phyloP scores from a whole-genome alignment of 2,329 filamentous ascomycete species.

The Ampelomyces quisqualis region DNA sequence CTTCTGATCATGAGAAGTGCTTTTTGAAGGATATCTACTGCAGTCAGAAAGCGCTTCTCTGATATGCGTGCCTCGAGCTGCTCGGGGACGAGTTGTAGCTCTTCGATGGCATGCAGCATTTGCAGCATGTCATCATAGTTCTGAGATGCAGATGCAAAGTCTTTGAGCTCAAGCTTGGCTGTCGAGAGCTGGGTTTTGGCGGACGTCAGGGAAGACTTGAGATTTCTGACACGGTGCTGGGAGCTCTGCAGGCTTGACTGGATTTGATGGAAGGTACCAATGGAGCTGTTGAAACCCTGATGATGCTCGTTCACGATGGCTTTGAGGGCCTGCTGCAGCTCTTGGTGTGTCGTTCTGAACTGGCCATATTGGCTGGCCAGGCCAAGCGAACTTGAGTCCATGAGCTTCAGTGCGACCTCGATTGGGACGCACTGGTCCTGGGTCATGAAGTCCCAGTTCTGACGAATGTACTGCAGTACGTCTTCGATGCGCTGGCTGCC shows the following conservation, averaged over 20 bases:
- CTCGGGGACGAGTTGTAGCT: slow-evolving; percentile 84
- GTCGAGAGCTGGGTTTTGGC: slow-evolving; percentile 80
- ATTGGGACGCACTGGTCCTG: slow-evolving; percentile 86
- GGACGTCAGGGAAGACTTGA: slow-evolving; percentile 79
- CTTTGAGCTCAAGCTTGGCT: slow-evolving; percentile 87
- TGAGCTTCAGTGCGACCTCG: slow-evolving; percentile 89
- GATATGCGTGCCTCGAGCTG: slow-evolving; percentile 92
- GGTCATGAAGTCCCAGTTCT: slow-evolving; percentile 91
- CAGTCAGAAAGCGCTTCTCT: slow-evolving; percentile 90
- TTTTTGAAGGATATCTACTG: slow-evolving; percentile 88
- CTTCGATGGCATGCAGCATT: slow-evolving; percentile 79
- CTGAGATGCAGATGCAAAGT: slow-evolving; percentile 81
- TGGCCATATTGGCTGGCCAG: slow-evolving; percentile 83
- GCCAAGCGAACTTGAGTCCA: slow-evolving; percentile 91
- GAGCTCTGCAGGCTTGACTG: slow-evolving; percentile 88
- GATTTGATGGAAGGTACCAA: slow-evolving; percentile 98
- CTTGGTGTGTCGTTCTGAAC: slow-evolving; percentile 79
- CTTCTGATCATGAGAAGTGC: slow-evolving; percentile 80
- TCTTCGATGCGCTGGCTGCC: slow-evolving; percentile 52
- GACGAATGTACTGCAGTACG: slow-evolving; percentile 78
- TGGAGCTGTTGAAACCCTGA: slow-evolving; percentile 98
- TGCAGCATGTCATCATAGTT: slow-evolving; percentile 89
- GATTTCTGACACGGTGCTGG: slow-evolving; percentile 76
- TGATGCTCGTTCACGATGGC: slow-evolving; percentile 96
- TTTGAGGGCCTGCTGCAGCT: slow-evolving; percentile 90